Evolutionary conservation across 768 basidiomycete species (phyloP), one percentile per base, ranked within the genome.

Genomic region (Cystofilobasidium ferigula): DNA sequence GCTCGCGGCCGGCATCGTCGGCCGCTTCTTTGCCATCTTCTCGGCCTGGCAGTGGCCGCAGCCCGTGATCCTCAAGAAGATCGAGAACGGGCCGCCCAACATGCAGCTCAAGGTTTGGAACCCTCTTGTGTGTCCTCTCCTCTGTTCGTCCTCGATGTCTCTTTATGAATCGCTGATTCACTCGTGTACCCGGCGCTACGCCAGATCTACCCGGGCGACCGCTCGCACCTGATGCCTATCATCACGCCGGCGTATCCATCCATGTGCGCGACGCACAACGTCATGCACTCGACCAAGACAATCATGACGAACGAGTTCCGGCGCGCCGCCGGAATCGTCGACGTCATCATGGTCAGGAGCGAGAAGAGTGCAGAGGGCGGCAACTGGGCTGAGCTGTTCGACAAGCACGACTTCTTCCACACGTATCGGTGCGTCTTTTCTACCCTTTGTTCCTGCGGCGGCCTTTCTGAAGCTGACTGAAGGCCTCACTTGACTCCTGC

Each of bases 191-290:
- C n/a, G n/a, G n/a, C n/a, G n/a, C n/a, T n/a, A n/a, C n/a, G 14
- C 7, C 67, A 93, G 88, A 76, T 95, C 62, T 97, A 94, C 75
- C 91, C 91, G 6, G 84, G 84, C 67, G 92, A 97, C 76, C 82
- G 88, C 65, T 83, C 88, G n/a, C 95, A 99, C 77, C 83, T 90
- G 70, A 98, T 98, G 95, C 95, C 95, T 16, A 97, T 99, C 73
- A 98, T 99, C 71, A 99, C 95, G 1, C 95, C 95, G 3, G 93
- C 95, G 14, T 99, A 97, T 77, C 95, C 95, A 54, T 86, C 94
- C 8, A 99, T 99, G 94, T 98, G 94, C 76, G 84, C 94, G 30
- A 99, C 95, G 22, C 95, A 99, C 78, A 99, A 98, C 72, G 93
- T 98, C 68, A 92, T 91, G 60, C 83, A 84, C 48, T 95, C 92